Conservation (phyloP, 768 basidiomycete species). For the Amyloporia xantha region DNA sequence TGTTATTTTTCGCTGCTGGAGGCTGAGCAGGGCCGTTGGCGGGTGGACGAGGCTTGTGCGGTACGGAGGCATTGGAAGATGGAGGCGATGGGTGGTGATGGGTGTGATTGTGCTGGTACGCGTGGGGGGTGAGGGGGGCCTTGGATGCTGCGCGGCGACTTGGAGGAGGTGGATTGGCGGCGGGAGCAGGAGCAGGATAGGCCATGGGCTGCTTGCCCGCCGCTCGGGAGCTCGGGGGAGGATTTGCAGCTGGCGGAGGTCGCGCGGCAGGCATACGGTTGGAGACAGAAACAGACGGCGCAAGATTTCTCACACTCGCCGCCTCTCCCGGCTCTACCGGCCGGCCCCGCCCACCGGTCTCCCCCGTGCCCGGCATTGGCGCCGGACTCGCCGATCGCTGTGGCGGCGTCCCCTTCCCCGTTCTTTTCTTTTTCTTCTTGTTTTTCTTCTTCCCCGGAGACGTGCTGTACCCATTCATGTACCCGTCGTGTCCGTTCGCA, state of each 20-base stretch:
- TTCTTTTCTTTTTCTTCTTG: conserved; percentile 21
- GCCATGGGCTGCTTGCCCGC: conserved; percentile 93
- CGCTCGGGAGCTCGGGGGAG: conserved; percentile 72
- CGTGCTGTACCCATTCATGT: background rate
- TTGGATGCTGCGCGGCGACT: conserved; percentile 40
- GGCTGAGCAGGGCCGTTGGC: conserved; percentile 25
- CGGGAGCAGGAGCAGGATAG: conserved; percentile 40
- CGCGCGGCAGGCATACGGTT: conserved; percentile 39
- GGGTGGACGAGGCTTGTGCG: conserved; percentile 32
- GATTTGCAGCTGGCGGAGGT: conserved; percentile 35
- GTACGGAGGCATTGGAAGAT: conserved; percentile 33
- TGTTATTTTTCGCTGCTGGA: conserved; percentile 48
- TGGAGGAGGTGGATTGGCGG: conserved; percentile 28
- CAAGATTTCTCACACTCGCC: conserved; percentile 27
- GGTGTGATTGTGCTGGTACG: conserved; percentile 43
- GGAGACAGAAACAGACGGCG: conserved; percentile 30
- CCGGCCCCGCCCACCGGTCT: conserved; percentile 15
- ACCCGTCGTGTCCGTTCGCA: conserved; percentile 4
- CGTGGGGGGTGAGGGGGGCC: conserved; percentile 46
- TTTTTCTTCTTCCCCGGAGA: conserved; percentile 35
- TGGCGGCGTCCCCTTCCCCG: conserved; percentile 12
- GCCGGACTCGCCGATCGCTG: too few relatives aligned
- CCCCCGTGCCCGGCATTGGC: conserved; percentile 26
- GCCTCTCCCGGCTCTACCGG: conserved; percentile 10
- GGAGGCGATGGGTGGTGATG: conserved; percentile 53